Base-by-base conservation (phyloP, 495 filamentous ascomycete genomes). In the Aspergillus heteromorphus region DNA sequence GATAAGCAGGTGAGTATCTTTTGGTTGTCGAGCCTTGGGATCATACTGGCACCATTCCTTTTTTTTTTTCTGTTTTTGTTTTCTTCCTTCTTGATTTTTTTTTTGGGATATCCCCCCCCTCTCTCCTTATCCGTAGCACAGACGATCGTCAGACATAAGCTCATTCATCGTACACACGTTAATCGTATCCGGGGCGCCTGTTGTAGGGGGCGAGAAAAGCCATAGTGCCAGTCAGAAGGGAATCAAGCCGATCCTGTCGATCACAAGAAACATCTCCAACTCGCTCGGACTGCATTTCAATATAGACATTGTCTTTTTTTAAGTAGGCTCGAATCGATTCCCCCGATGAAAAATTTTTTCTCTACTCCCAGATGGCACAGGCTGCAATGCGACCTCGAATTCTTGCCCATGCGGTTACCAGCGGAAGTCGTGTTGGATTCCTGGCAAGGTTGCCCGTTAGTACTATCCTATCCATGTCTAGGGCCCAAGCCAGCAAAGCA, bases 341-440 rank as follows among this genome's bases (percentile, higher is more conserved):
- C 9, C 41, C 11, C 9, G 13, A n/a, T 11, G 30, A 29, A 43
- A 43, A 17, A 36, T 38, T 42, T 50, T 49, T 49, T 38, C 27
- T 56, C 48, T 47, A 51, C 48, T 1, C 14, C 41, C 53, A 51
- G 49, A 47, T 40, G 8, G 20, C 27, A 17, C 18, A 45, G 45
- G 19, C 54, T 56, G 54, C 54, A 56, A 56, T 56, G 48, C 54
- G 43, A 56, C 54, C 19, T 42, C 49, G 54, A 50, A 31, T 38
- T 30, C 54, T 40, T 51, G 48, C 23, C 29, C n/a, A 5, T 19
- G 49, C 54, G 54, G 54, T 19, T 56, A 56, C 40, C 54, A 47
- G 23, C 54, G 54, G 54, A 25, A 16, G 14, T 40, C 30, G 20
- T 43, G 40, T 38, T 19, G 48, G 53, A 36, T 29, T 49, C 27